phyloP scores from a whole-genome alignment of 225 moss, liverwort and hornwort genomes.

The Polytrichum commune region DNA sequence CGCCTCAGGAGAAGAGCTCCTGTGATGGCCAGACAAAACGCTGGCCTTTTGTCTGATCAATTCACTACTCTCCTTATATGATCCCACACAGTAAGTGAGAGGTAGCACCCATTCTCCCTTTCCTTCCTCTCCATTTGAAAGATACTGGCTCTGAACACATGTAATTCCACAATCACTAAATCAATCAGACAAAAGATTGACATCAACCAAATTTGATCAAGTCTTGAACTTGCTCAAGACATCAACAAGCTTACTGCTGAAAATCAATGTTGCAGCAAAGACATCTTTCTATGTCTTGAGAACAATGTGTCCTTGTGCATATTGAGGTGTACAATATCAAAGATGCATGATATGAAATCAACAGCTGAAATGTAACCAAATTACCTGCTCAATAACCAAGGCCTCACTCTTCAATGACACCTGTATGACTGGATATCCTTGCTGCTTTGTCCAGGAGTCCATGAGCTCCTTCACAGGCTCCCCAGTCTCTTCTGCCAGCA shows the following conservation, averaged over 20 bases:
- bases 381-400: conserved; percentile 61
- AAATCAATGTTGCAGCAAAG: too few species aligned
- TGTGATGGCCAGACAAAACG: conserved; percentile 35
- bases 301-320: too few species aligned
- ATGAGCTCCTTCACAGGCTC: conserved; percentile 72
- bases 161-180: conserved; percentile 3
- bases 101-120: conserved; percentile 75
- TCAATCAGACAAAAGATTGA: too few species aligned
- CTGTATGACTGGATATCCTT: conserved; percentile 68
- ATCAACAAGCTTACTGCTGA: too few species aligned
- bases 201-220: too few species aligned
- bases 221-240: too few species aligned
- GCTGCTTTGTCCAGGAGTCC: conserved; percentile 73
- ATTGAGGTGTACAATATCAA: too few species aligned
- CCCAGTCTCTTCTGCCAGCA: conserved; percentile 64
- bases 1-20: conserved; percentile 12
- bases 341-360: too few species aligned
- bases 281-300: too few species aligned
- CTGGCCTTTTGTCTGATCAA: conserved; percentile 65
- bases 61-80: conserved; percentile 50
- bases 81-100: conserved; percentile 63
- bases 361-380: too few species aligned
- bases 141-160: conserved; percentile 59
- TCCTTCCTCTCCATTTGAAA: conserved; percentile 57
- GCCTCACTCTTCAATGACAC: conserved; percentile 56